Conservation (phyloP, 495 filamentous ascomycete species). For the Podospora tetraspora region DNA sequence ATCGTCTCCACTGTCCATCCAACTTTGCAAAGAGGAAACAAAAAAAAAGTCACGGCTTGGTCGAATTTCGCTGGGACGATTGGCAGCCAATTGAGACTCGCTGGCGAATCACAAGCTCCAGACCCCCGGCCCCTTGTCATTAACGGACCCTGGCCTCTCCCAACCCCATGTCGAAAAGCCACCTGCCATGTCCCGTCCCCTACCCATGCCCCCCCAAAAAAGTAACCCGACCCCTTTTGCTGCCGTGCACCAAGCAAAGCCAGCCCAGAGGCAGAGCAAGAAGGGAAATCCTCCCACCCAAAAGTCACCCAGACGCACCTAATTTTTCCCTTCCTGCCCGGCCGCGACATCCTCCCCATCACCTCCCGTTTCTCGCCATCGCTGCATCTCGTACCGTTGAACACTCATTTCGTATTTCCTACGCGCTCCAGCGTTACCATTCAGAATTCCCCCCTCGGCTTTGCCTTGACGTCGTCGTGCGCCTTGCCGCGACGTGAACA, state of each 20-base stretch:
- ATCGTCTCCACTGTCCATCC: not conserved
- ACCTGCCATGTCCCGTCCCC: slow-evolving; percentile 16
- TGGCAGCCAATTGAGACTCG: slow-evolving; percentile 18
- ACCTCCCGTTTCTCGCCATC: slow-evolving; percentile 19
- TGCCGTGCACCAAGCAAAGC: slow-evolving; percentile 8
- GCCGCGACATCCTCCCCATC: slow-evolving; percentile 26
- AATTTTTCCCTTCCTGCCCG: slow-evolving; percentile 31
- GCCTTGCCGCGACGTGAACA: slow-evolving; percentile 22
- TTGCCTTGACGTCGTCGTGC: slow-evolving; percentile 15
- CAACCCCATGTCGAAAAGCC: slow-evolving; percentile 15
- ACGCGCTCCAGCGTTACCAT: slow-evolving; percentile 32
- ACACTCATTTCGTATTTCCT: slow-evolving; percentile 34
- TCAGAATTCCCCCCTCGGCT: slow-evolving; percentile 19
- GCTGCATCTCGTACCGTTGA: slow-evolving; percentile 31
- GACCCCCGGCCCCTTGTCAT: slow-evolving; percentile 16
- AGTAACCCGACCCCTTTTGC: slow-evolving; percentile 32
- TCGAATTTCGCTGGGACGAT: slow-evolving; percentile 15
- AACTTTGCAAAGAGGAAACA: not conserved
- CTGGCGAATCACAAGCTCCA: slow-evolving; percentile 22
- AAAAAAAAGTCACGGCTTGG: slow-evolving; percentile 12
- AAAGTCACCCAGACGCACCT: slow-evolving; percentile 28
- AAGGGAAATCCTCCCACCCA: slow-evolving; percentile 24
- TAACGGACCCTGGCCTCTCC: slow-evolving; percentile 22
- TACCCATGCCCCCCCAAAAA: slow-evolving; percentile 7
- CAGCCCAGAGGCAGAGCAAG: slow-evolving; percentile 15